Base-by-base conservation (phyloP, 2,329 filamentous ascomycete species). In the Colletotrichum tropicicola region DNA sequence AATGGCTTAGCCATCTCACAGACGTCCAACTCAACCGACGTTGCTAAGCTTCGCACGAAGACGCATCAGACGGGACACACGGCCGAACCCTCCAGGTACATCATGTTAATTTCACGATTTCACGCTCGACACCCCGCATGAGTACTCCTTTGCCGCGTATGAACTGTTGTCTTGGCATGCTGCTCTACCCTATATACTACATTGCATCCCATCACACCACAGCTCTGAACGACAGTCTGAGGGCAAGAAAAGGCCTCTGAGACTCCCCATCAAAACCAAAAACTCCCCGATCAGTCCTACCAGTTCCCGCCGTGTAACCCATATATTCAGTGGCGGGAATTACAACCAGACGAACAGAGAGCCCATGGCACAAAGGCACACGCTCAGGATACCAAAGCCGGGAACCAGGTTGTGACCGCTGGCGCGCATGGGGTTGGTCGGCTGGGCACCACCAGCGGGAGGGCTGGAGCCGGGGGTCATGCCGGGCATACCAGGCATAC, bases 171-270 rank as follows among this genome's bases (percentile, higher is more conserved):
- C 32, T 53, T 52, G 47, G 47, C 55, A 59, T 64, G 60, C 60
- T 59, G 30, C 55, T 64, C 55, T 64, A 64, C 60, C 23, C 30
- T 64, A 53, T 64, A 12, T 64, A 64, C 60, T 39, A 41, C 45
- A 12, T 39, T 21, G 55, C 55, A 32, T 32, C 54, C 54, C 45
- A 41, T 41, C 17, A 39, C 4, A 52, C 13, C 10, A 9, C 55
- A 59, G 39, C 44, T 41, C 32, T 35, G 48, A n/a, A 13, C 28
- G n/a, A 8, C 28, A 7, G 28, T 30, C 32, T 35, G 32, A 3
- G 13, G 32, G 32, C 32, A 35, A 35, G 32, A 35, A 5, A 4
- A 12, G 6, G 32, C 32, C 13, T 35, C 32, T 35, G 32, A 12
- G 13, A 35, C 28, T 12, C 2, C 7, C 32, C 51, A 37, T 47